Evolutionary conservation across 2,329 filamentous ascomycete species (phyloP).

Genomic region (Microascus cirrosus): DNA sequence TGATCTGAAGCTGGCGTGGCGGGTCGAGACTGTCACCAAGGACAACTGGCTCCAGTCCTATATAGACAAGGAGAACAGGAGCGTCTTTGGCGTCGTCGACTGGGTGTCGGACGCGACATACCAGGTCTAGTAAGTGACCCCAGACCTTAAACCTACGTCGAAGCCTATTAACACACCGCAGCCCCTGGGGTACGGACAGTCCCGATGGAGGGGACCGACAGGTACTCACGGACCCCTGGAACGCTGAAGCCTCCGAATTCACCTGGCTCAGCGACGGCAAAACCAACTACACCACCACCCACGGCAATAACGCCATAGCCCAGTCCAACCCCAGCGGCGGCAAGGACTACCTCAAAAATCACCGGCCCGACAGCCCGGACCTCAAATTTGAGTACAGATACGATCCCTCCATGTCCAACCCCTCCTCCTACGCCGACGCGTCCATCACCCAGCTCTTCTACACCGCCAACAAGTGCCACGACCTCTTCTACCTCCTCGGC

Average conservation of each 20-base stretch:
- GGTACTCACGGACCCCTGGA: constrained; percentile 36
- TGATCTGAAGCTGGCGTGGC: constrained; percentile 38
- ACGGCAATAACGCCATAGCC: constrained; percentile 48
- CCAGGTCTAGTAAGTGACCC: constrained; percentile 33
- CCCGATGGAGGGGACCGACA: constrained; percentile 34
- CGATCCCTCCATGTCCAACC: constrained; percentile 19
- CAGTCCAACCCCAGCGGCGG: constrained; percentile 39
- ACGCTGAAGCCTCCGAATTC: constrained; percentile 32
- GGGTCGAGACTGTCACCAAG: constrained; percentile 44
- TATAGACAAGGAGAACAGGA: constrained; percentile 35
- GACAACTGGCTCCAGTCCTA: constrained; percentile 51
- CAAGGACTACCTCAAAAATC: constrained; percentile 20
- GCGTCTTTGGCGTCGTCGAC: constrained; percentile 42
- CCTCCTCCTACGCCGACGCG: constrained; percentile 35
- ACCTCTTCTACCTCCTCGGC: constrained; percentile 44
- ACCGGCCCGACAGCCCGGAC: constrained; percentile 30
- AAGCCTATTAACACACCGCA: constrained; percentile 6
- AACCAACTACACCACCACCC: constrained; percentile 36
- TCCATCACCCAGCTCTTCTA: constrained; percentile 51
- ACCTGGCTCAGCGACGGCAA: constrained; percentile 40
- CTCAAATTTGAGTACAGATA: constrained; percentile 37
- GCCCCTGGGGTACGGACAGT: constrained; percentile 42
- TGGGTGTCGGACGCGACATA: constrained; percentile 45
- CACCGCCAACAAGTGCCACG: constrained; percentile 48
- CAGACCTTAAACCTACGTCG: neutral